A percentile compares a stretch with the other conserved stretches of the same genome.
Evolutionary conservation across 2,329 filamentous ascomycete species (phyloP).

Genomic region (Ciborinia camelliae): DNA sequence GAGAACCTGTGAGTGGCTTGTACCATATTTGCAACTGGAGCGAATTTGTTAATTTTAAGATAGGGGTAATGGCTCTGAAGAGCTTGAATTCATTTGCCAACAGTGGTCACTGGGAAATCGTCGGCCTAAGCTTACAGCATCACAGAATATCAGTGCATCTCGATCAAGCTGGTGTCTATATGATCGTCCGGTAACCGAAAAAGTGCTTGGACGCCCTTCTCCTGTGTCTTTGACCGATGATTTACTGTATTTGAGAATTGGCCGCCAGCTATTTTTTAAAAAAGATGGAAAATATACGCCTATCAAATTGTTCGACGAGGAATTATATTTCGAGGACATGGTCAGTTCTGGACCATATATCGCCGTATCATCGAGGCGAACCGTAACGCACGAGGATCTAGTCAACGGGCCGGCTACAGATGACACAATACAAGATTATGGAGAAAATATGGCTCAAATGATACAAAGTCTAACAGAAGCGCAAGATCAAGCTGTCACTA

Average conservation of each 20-base stretch:
- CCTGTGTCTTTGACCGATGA: slow-evolving; percentile 1
- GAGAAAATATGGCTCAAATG: not conserved
- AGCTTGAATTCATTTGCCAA: slow-evolving; percentile 13
- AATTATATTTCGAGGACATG: not conserved
- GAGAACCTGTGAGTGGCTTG: not conserved
- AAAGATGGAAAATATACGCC: not conserved
- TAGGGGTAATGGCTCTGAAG: not conserved
- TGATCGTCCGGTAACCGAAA: not conserved
- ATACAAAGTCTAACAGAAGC: not conserved
- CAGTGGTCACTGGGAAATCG: not conserved
- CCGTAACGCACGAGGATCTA: not conserved
- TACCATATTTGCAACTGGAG: not conserved
- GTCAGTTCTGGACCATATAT: not conserved
- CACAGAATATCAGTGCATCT: not conserved
- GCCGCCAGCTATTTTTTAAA: not conserved
- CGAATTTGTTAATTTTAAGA: not conserved
- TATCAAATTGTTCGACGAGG: not conserved
- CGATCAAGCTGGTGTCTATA: not conserved
- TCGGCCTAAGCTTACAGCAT: not conserved
- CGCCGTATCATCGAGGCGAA: not conserved
- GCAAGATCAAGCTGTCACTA: not conserved
- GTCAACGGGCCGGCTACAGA: not conserved
- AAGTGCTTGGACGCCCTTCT: not conserved
- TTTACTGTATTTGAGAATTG: slow-evolving; percentile 1
- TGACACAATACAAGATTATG: not conserved